phyloP scores from a whole-genome alignment of 1,139 yeast genomes.

The Meyerozyma sp. region DNA sequence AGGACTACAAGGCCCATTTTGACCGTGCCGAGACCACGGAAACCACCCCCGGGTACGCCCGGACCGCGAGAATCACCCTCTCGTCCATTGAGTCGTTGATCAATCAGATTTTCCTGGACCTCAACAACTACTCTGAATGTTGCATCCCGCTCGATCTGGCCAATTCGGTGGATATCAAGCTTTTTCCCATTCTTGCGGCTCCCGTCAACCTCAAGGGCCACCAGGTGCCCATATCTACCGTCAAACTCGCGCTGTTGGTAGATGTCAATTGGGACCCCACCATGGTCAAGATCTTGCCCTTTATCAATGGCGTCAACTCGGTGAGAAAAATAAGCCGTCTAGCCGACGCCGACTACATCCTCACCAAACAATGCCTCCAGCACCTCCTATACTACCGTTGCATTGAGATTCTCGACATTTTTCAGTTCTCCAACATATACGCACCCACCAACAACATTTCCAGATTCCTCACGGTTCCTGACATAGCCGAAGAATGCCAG shows the following conservation, averaged over 20 bases:
- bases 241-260: conserved; percentile 60
- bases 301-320: conserved; percentile 83
- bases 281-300: conserved; percentile 81
- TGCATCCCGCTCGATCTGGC: conserved; percentile 88
- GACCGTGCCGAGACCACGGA: conserved; percentile 1
- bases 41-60: conserved; percentile 36
- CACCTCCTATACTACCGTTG: conserved; percentile 89
- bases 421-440: conserved; percentile 83
- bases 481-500: conserved; percentile 81
- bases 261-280: conserved; percentile 98
- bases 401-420: conserved; percentile 74
- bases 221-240: conserved; percentile 89
- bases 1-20: conserved; percentile 9
- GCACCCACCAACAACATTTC: conserved; percentile 83
- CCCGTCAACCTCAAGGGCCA: conserved; percentile 69
- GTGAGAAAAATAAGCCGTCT: conserved; percentile 69
- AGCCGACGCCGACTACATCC: conserved; percentile 73
- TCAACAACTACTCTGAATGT: conserved; percentile 93
- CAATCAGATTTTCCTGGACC: conserved; percentile 86
- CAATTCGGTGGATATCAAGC: conserved; percentile 84
- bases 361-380: conserved; percentile 84
- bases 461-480: conserved; percentile 55
- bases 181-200: conserved; percentile 81
- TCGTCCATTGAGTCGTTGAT: conserved; percentile 73
- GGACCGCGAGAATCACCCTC: conserved; percentile 38